Conservation (phyloP, 1,284 basidiomycete genomes). For the Lentinula novae-zelandiae region DNA sequence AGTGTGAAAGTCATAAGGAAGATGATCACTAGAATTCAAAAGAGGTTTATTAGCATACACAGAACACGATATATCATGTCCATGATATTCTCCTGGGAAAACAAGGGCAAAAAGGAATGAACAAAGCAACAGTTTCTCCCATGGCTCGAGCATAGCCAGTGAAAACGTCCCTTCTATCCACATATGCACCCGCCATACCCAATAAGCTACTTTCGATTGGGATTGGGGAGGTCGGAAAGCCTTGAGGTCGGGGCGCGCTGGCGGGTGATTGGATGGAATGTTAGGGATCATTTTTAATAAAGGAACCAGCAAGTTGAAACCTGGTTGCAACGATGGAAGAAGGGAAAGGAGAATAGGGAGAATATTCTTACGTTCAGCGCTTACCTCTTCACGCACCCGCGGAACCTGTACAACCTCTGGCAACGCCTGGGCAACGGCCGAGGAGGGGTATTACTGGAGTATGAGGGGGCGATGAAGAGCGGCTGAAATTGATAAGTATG, state of each 20-base stretch:
- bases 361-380: too few relatives aligned
- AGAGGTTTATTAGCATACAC: neutral
- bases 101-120: conserved; percentile 21
- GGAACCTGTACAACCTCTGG: too few relatives aligned
- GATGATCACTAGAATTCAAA: conserved; percentile 26
- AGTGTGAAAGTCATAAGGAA: conserved; percentile 29
- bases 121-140: conserved; percentile 57
- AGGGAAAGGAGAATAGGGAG: neutral
- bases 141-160: conserved; percentile 51
- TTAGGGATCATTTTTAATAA: conserved; percentile 8
- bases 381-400: too few relatives aligned
- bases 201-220: conserved; percentile 27
- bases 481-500: too few relatives aligned
- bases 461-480: too few relatives aligned
- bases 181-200: conserved; percentile 45
- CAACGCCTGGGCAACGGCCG: too few relatives aligned
- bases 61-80: neutral
- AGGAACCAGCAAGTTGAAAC: too few relatives aligned
- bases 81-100: neutral
- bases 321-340: too few relatives aligned
- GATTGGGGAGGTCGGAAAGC: conserved; percentile 27
- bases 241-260: conserved; percentile 19
- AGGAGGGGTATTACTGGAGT: too few relatives aligned
- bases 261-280: conserved; percentile 7
- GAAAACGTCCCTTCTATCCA: conserved; percentile 52